Base-by-base conservation (phyloP, 148 eudicot species). In the Vaccinium darrowii region DNA sequence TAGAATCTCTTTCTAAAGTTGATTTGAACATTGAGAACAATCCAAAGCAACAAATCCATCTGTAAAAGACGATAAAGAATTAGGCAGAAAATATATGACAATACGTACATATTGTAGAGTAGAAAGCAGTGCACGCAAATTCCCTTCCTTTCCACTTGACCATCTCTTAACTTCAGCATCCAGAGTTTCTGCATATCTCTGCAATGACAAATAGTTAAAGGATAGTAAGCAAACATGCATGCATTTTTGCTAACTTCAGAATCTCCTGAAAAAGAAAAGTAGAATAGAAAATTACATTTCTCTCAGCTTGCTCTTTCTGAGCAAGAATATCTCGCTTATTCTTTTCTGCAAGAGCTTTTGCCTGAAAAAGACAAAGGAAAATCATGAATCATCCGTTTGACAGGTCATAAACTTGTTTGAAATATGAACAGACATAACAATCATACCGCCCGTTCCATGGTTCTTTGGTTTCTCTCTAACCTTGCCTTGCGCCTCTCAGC, bases 331-430 rank as follows among this genome's bases (percentile, higher is more conserved):
- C 99, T 19, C 96, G 98, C 91, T 81, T 91, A 85, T 93, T 95
- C 91, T 95, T 95, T 91, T 97, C 99, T 84, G 93, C 99, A 53
- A 97, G 98, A 73, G 96, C 99, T 86, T 94, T 95, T 54, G 95
- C 94, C 99, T 97, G 94, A 80, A 85, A 86, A 71, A 85, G 30
- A 87, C 1, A 62, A 53, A 54, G 54, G 60, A 52, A 69, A 27
- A 79, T 76, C 80, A 67, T 39, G 49, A 85, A 75, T 8, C 8
- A 81, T 23, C 36, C 51, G 3, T 27, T 14, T 3, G 8, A 62
- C 30, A 54, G 9, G 14, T 73, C 58, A 78, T 10, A 51, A 74
- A 43, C 21, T 60, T 27, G 53, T 82, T 82, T 5, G 49, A 6
- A 30, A 74, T 36, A 50, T 76, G 81, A 27, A 75, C 77, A 79